phyloP scores from a whole-genome alignment of 352 stramenopile genomes.

The Phytophthora sp. region DNA sequence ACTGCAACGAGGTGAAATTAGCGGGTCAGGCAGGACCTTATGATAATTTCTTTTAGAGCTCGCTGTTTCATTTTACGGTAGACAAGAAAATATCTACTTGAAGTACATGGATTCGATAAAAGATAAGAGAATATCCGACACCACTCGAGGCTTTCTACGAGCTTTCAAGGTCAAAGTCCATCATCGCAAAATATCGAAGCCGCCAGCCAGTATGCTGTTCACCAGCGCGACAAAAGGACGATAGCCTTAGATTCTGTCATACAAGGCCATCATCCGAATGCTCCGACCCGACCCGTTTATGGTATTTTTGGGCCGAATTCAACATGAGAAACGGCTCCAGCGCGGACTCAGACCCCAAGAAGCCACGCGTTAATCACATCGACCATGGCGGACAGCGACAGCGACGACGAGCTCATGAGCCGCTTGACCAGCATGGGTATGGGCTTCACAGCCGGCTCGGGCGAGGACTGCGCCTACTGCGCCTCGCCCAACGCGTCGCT shows the following conservation, averaged over 20 bases:
- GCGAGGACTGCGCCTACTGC: constrained; percentile 83
- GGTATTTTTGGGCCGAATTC: constrained; percentile 24
- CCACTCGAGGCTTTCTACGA: constrained; percentile 1
- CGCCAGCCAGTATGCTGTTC: not conserved
- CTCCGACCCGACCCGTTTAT: constrained; percentile 16
- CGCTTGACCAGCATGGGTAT: constrained; percentile 53
- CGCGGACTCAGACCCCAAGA: constrained; percentile 28
- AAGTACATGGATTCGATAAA: too few species aligned
- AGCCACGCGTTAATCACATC: constrained; percentile 14
- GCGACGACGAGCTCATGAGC: constrained; percentile 88
- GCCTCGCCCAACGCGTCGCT: constrained; percentile 56
- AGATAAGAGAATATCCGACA: too few species aligned
- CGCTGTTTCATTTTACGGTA: too few species aligned
- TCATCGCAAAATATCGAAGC: constrained; percentile 16
- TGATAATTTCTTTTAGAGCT: too few species aligned
- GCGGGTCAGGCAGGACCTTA: too few species aligned
- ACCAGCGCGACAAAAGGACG: too few species aligned
- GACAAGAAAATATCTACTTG: too few species aligned
- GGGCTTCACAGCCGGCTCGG: constrained; percentile 33
- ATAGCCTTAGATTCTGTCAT: too few species aligned
- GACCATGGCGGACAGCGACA: constrained; percentile 79
- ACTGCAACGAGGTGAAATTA: too few species aligned
- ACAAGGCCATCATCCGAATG: not conserved
- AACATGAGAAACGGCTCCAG: constrained; percentile 33
- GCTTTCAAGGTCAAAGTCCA: constrained; percentile 7